These are phyloP conservation scores for Torulaspora indica DNA, from an alignment of 805 yeast genomes.

Conservation along the genomic window DNA sequence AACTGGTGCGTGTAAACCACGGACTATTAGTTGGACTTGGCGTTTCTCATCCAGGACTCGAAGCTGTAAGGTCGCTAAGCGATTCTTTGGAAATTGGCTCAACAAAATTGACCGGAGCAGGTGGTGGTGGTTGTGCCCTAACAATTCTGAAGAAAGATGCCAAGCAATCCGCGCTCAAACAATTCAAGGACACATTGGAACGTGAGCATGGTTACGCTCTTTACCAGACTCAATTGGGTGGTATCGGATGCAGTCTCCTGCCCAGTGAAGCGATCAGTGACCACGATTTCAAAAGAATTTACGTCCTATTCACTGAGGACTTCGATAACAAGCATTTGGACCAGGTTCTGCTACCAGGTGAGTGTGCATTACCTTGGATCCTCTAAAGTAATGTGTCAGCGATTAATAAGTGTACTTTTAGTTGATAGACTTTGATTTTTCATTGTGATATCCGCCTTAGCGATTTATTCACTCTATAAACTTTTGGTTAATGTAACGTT, in stretches of 20 bases:
- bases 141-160: constrained; percentile 58
- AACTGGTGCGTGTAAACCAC: constrained; percentile 76
- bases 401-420: neutral
- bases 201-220: constrained; percentile 57
- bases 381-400: neutral
- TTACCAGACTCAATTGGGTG: constrained; percentile 79
- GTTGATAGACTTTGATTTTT: constrained; percentile 2
- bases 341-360: constrained; percentile 17
- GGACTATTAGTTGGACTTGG: constrained; percentile 81
- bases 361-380: constrained; percentile 18
- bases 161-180: constrained; percentile 34
- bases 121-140: constrained; percentile 98
- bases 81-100: constrained; percentile 67
- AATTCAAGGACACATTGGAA: constrained; percentile 34
- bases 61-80: constrained; percentile 61
- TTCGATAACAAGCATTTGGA: constrained; percentile 14
- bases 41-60: constrained; percentile 90
- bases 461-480: neutral
- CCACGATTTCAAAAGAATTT: constrained; percentile 5
- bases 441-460: neutral
- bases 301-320: constrained; percentile 14
- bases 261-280: constrained; percentile 17
- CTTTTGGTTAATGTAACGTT: neutral
- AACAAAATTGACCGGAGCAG: constrained; percentile 96
- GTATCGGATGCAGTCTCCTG: constrained; percentile 64